Evolutionary conservation across 1,284 basidiomycete genomes (phyloP).

Genomic region (Irpex sp.): DNA sequence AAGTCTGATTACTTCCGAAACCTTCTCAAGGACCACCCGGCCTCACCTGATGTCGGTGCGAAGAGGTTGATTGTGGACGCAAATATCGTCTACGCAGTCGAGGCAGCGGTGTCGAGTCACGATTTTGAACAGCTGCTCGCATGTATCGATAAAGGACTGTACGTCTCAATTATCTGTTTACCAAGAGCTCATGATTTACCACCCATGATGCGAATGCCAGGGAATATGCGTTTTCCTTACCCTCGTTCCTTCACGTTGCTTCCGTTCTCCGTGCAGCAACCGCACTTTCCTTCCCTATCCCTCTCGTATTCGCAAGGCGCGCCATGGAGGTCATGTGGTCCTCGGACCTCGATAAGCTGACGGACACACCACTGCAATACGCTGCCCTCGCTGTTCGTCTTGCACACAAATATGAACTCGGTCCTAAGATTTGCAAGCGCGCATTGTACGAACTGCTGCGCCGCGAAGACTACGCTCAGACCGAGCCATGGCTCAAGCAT

Average conservation of each 20-base stretch:
- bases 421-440: background rate
- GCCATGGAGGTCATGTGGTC: background rate
- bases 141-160: background rate
- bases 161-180: background rate
- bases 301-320: background rate
- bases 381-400: background rate
- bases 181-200: background rate
- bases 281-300: background rate
- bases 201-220: background rate
- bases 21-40: background rate
- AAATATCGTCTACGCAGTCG: background rate
- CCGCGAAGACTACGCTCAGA: background rate
- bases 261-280: background rate
- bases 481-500: background rate
- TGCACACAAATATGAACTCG: background rate
- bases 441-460: background rate
- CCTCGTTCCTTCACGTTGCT: background rate
- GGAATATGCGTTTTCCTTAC: background rate
- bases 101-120: background rate
- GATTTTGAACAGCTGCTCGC: background rate
- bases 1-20: background rate
- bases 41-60: background rate
- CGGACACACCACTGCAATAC: background rate
- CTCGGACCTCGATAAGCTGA: background rate
- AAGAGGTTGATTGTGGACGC: background rate